phyloP scores from a whole-genome alignment of 2,329 filamentous ascomycete genomes.

The Alternaria gaisen region DNA sequence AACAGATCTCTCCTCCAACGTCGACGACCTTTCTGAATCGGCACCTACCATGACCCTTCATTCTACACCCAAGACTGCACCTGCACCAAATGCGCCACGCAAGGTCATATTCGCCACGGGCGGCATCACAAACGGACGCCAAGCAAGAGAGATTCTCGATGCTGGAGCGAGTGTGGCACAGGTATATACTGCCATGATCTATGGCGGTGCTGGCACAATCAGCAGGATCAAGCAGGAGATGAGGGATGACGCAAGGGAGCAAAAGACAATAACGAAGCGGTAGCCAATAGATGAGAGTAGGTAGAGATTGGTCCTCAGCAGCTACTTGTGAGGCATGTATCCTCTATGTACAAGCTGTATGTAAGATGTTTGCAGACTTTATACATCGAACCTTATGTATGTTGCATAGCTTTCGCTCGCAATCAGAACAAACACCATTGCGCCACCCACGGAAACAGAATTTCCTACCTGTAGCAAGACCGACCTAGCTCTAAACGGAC shows the following conservation, averaged over 20 bases:
- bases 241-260: slow-evolving; percentile 51
- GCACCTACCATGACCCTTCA: slow-evolving; percentile 37
- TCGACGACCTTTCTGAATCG: slow-evolving; percentile 43
- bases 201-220: slow-evolving; percentile 69
- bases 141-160: slow-evolving; percentile 82
- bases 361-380: too few relatives aligned
- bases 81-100: slow-evolving; percentile 47
- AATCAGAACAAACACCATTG: neutral
- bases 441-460: too few relatives aligned
- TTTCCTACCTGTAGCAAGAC: neutral
- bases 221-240: slow-evolving; percentile 62
- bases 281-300: neutral
- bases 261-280: slow-evolving; percentile 30
- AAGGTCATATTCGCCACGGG: slow-evolving; percentile 95
- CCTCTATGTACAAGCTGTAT: too few relatives aligned
- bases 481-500: too few relatives aligned
- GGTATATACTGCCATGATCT: slow-evolving; percentile 83
- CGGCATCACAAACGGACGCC: slow-evolving; percentile 86
- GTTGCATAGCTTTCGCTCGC: neutral
- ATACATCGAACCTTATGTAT: neutral
- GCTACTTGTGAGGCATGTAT: neutral
- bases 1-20: slow-evolving; percentile 30
- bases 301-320: neutral
- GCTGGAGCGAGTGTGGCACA: slow-evolving; percentile 91
- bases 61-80: slow-evolving; percentile 28